Evolutionary conservation across 169 alveolate species (phyloP), one percentile per base, ranked within the genome.

Genomic region (Prorocentrum cordatum): DNA sequence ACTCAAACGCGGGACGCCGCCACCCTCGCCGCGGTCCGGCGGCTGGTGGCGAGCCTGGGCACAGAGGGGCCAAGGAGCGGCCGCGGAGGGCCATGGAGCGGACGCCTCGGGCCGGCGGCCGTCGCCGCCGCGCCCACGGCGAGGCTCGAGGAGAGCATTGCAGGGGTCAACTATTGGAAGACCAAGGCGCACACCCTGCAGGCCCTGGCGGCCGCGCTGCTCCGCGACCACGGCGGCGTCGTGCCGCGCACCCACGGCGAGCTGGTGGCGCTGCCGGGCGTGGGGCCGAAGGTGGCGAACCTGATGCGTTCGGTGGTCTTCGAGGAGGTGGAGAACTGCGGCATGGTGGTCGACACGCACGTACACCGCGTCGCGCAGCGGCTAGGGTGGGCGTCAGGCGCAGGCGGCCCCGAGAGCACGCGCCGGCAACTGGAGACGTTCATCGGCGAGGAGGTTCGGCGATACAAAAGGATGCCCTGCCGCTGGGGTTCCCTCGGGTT

Each of bases 331-430:
- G 61, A 7, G 1, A 61, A 61, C 20, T 66, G 59, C 12, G 88
- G 88, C 6, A 77, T 77, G 88, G 62, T 77, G 14, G 88, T 77
- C 10, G 88, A 77, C 32, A 77, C 88, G 22, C 88, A 77, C 27
- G 88, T 77, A 22, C 75, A 59, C 33, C 70, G 88, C 29, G 88
- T 77, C 5, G 59, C 88, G 5, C 32, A 62, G 50, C 88, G 88
- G 27, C 67, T 77, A 35, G 88, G 88, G 2, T 77, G 88, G 88
- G 54, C 88, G 4, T 29, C 26, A 24, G 70, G 27, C 9, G 26
- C 20, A n/a, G n/a, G n/a, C 14, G 64, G 1, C 1, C 88, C 88
- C 3, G 75, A 59, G 75, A 29, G 26, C 61, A 77, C 88, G 4
- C 88, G 75, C 14, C 26, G 16, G 22, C 38, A 64, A 45, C 64